Percentiles rank a stretch among this genome's conserved stretches.
phyloP scores from a whole-genome alignment of 2,329 filamentous ascomycete genomes.

The Fusarium mundagurra region DNA sequence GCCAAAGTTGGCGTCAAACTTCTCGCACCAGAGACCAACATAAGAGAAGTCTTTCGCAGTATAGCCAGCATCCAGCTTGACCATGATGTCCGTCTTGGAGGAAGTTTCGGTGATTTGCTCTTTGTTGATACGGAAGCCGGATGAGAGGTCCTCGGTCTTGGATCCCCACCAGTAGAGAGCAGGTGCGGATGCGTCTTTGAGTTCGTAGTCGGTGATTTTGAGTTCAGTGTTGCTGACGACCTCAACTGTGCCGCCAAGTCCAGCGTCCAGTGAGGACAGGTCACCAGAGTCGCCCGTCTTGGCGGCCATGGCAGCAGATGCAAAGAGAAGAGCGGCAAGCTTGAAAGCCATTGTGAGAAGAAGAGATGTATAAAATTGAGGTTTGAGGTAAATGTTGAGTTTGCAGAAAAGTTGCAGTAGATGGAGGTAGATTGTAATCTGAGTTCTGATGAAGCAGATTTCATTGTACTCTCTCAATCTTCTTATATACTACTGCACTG shows the following conservation, averaged over 20 bases:
- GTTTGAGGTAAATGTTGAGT: background rate
- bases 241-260: background rate
- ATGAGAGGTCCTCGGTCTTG: background rate
- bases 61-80: background rate
- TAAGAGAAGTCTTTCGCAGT: background rate
- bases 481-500: background rate
- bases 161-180: slow-evolving; percentile 7
- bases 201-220: background rate
- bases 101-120: background rate
- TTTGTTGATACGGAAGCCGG: background rate
- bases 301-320: background rate
- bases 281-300: background rate
- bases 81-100: background rate
- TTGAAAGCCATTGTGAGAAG: background rate
- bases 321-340: background rate
- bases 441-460: background rate
- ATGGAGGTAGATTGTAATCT: background rate
- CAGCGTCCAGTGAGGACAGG: background rate
- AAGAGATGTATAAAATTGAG: background rate
- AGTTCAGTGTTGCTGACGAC: background rate
- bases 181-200: background rate
- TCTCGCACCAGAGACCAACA: background rate
- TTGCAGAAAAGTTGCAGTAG: background rate
- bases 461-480: too few species aligned
- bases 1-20: background rate